Evolutionary conservation across 78 protist genomes (phyloP), one percentile per base, ranked within the genome.

Genomic region (Dictyostelium brefeldianum): DNA sequence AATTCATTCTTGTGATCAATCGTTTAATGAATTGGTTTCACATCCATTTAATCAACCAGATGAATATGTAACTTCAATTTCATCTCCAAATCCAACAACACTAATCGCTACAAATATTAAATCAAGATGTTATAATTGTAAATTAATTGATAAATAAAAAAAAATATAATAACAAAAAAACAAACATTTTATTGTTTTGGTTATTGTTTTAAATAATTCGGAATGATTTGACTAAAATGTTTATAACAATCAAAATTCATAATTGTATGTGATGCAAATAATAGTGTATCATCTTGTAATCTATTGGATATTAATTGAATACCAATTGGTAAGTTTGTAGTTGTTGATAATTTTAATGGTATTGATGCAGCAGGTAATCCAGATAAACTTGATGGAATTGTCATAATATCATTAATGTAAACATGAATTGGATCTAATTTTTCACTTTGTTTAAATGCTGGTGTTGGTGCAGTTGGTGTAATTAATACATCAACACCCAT

Each of bases 301-400:
- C 85, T 54, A 22, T 78, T 53, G 4, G 89, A 73, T 11, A 81
- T 81, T 50, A 94, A 64, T 73, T 94, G 96, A 10, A 94, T 17
- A 5, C 81, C 51, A 11, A 94, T 4, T 43, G 95, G 96, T 27
- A 85, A 46, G 1, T 67, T 57, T 2, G 27, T 64, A 2, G 1
- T 12, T 20, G 83, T 67, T 20, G 83, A 80, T 3, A 74, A 65
- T 57, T 84, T 78, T 17, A 90, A 84, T n/a, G 96, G 96, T 15
- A 94, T 36, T 18, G 95, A 87, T 9, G 78, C 29, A 29, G 89
- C 81, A 3, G 96, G 96, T 15, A 94, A 50, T 43, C 96, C 96
- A 22, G 91, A 89, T 31, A 94, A 41, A 69, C 25, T 94, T 15
- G 95, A 81, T 2, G 91, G 95, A 22, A 94, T 80, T 4, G 91